Evolutionary conservation across 2,329 filamentous ascomycete genomes (phyloP), one percentile per base, ranked within the genome.

Genomic region (Parastagonospora nodorum): DNA sequence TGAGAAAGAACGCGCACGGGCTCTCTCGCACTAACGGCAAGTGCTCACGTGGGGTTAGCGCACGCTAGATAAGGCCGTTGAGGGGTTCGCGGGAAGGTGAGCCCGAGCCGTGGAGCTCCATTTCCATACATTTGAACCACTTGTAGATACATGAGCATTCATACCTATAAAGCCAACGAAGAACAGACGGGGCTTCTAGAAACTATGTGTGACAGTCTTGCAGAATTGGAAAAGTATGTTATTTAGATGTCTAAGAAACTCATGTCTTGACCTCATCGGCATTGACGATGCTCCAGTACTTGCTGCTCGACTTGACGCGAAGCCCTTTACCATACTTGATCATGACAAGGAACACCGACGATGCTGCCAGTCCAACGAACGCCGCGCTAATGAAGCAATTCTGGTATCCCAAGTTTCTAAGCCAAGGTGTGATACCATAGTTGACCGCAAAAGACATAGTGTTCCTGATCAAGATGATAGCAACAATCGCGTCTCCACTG

Each of bases 391-490:
- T 66, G 48, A 78, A 78, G 12, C 74, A 74, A 51, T 77, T 75
- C 45, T 75, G 73, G 29, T 75, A 64, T 1, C 77, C 77, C 63
- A 78, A 71, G 31, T 73, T 65, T 0, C 63, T 68, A 8, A 79
- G 60, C 76, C 77, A 79, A 1, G 77, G 77, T 3, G 76, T 78
- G 49, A 78, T 70, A 7, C 81, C 80, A 60, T 84, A 83, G 27
- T 74, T 73, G 28, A 81, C 73, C 5, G 77, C 78, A 57, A 80
- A 81, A 24, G 69, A 74, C 76, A 81, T 79, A 1, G 77, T 80
- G 52, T 81, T 81, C 8, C 80, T 66, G 10, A 78, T 67, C 1
- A 82, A 55, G 31, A 82, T 82, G 9, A 81, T 78, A 2, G 78
- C 78, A 8, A 80, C 75, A 49, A 81, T 77, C 1, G 78, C 77